Evolutionary conservation across 371 early-diverging fungal species (phyloP).

Genomic region (Lichtheimia ornata): DNA sequence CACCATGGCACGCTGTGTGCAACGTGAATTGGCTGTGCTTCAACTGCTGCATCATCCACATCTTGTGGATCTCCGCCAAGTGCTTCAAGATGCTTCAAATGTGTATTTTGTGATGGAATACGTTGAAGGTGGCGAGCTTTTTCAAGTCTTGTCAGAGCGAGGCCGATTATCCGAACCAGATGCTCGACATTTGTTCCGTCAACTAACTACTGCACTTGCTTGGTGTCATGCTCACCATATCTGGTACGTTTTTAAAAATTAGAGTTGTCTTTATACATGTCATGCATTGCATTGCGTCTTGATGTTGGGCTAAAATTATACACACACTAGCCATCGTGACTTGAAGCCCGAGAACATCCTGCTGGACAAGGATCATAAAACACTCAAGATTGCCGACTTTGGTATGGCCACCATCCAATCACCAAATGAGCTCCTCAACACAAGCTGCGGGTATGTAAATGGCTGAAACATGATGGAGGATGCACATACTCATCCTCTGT

Average conservation of each 20-base stretch:
- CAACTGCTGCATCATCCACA: constrained; percentile 89
- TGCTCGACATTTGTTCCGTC: constrained; percentile 87
- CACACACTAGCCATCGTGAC: constrained; percentile 51
- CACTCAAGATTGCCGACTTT: constrained; percentile 84
- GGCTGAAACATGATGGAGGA: neutral
- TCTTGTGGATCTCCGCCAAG: constrained; percentile 85
- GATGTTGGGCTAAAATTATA: no score
- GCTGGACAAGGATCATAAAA: constrained; percentile 62
- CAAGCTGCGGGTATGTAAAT: constrained; percentile 70
- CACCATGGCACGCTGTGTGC: constrained; percentile 72
- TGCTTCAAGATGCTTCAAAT: constrained; percentile 64
- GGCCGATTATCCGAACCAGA: constrained; percentile 84
- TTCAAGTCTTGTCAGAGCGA: constrained; percentile 85
- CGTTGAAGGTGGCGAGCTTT: constrained; percentile 93
- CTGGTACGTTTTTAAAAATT: constrained; percentile 50
- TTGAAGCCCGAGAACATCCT: constrained; percentile 77
- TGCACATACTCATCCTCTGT: neutral
- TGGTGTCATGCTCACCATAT: constrained; percentile 93
- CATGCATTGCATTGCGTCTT: neutral
- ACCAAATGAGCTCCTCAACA: constrained; percentile 61
- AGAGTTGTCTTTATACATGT: neutral
- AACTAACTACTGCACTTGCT: constrained; percentile 88
- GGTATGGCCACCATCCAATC: constrained; percentile 81
- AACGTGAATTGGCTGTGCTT: constrained; percentile 89
- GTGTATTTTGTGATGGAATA: constrained; percentile 95